Percentiles rank a stretch among this genome's conserved stretches.
phyloP scores from a whole-genome alignment of 441 rosid genomes.

The Croton laevigatus region DNA sequence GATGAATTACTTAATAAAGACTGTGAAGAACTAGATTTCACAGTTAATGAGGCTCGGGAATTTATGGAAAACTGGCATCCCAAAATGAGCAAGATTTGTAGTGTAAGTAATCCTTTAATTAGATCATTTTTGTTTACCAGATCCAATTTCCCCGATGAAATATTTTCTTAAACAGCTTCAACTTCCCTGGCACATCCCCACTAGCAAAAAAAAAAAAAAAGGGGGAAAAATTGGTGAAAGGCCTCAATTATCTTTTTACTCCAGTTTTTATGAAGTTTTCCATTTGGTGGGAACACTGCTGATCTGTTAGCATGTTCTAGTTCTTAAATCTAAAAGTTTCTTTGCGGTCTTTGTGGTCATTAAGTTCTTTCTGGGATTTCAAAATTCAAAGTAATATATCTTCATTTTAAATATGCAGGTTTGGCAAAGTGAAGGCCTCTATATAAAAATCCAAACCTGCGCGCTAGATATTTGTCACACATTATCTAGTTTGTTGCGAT shows the following conservation, averaged over 20 bases:
- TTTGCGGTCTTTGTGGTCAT: neutral
- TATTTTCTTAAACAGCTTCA: neutral
- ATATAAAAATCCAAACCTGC: conserved; percentile 53
- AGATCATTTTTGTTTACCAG: neutral
- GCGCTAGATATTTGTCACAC: conserved; percentile 59
- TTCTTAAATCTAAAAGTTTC: neutral
- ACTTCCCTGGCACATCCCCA: neutral
- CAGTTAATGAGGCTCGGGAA: conserved; percentile 75
- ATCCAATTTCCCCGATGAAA: conserved; percentile 2
- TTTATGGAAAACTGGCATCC: conserved; percentile 71
- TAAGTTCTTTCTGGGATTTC: neutral
- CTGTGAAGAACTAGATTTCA: conserved; percentile 68
- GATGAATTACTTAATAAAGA: conserved; percentile 52
- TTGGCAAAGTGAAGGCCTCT: conserved; percentile 45
- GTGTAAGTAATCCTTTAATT: conserved; percentile 44
- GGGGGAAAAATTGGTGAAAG: neutral
- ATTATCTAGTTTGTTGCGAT: conserved; percentile 42
- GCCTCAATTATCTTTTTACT: neutral
- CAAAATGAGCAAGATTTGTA: conserved; percentile 66
- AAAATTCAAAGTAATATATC: conserved; percentile 8
- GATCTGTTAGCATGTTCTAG: conserved; percentile 1
- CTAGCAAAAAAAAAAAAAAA: neutral
- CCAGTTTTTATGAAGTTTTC: neutral
- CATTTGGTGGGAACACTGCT: neutral
- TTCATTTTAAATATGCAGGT: conserved; percentile 42